Evolutionary conservation across 2,329 filamentous ascomycete species (phyloP), one percentile per base, ranked within the genome.

Genomic region (Bisporella sp.): DNA sequence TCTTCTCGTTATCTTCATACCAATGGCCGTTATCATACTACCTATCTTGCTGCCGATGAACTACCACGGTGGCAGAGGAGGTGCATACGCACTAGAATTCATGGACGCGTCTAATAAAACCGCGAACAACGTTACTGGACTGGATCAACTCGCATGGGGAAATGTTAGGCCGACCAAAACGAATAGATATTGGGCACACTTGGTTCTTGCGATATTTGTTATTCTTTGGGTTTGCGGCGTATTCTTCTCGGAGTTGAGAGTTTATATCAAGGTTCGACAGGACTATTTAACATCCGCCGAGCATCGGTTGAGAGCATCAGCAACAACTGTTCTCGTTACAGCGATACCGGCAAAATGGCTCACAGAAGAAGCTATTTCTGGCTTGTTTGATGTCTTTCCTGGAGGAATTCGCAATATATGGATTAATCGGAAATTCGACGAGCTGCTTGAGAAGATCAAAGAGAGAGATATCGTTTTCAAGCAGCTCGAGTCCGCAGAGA

Each of bases 401-500:
- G 93, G 93, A 21, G 93, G 93, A 31, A 85, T 99, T 63, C 82
- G 89, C 53, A 97, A 97, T 59, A 87, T 99, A 44, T 99, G 92
- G 91, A 84, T 99, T 60, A 99, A 96, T 53, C 81, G 92, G 54
- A 88, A 99, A 64, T 85, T 89, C 58, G 88, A 91, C 41, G 78
- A 84, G 6, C 77, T 99, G 8, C 78, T 88, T 44, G 85, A 91
- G 54, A 97, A 97, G 65, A 86, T 97, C 43, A 79, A 87, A 45
- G 72, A 81, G 56, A 80, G 93, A 42, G 81, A 90, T 54, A 71
- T 77, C 6, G 72, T 96, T 11, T 89, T 92, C 44, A 67, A 76
- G 41, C 72, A 75, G 50, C 78, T 99, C 0, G 93, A 99, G 64
- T 69, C 70, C 6, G 92, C 92, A 1, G 86, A 97, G 68, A 96